Percentiles rank a stretch among this genome's conserved stretches.
Conservation (phyloP, 345 rosid species). For the Arabis hirsuta region DNA sequence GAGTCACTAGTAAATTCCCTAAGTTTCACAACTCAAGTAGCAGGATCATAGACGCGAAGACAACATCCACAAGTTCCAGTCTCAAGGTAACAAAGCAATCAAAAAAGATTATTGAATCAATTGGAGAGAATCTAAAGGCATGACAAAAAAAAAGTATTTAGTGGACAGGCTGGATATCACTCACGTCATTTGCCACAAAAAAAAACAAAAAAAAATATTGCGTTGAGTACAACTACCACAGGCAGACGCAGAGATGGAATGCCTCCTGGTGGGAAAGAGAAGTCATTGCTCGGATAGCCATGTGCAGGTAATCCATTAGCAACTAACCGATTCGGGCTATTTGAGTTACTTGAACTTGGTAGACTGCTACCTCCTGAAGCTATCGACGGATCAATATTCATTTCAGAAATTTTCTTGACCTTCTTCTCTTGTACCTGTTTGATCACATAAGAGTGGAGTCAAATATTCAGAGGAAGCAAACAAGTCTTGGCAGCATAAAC, state of each 20-base stretch:
- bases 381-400: constrained; percentile 69
- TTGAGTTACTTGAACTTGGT: constrained; percentile 53
- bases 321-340: constrained; percentile 44
- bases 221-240: constrained; percentile 75
- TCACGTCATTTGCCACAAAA: constrained; percentile 17
- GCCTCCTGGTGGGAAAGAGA: constrained; percentile 65
- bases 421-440: constrained; percentile 94
- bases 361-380: constrained; percentile 52
- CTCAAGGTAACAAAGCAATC: constrained; percentile 15
- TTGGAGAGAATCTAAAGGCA: constrained; percentile 8
- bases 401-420: constrained; percentile 79
- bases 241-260: constrained; percentile 77
- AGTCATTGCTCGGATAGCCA: constrained; percentile 51
- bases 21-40: constrained; percentile 17
- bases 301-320: constrained; percentile 62
- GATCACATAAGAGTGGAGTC: constrained; percentile 18
- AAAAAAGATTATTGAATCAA: constrained; percentile 17
- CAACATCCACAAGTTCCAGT: constrained; percentile 16
- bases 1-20: constrained; percentile 7
- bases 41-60: background rate
- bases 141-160: background rate
- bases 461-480: constrained; percentile 12
- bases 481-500: constrained; percentile 3
- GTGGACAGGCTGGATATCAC: constrained; percentile 4
- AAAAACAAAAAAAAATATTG: background rate